Percentiles rank a stretch among this genome's conserved stretches.
Conservation (phyloP, 306 rosid genomes). For the Corylus americana region DNA sequence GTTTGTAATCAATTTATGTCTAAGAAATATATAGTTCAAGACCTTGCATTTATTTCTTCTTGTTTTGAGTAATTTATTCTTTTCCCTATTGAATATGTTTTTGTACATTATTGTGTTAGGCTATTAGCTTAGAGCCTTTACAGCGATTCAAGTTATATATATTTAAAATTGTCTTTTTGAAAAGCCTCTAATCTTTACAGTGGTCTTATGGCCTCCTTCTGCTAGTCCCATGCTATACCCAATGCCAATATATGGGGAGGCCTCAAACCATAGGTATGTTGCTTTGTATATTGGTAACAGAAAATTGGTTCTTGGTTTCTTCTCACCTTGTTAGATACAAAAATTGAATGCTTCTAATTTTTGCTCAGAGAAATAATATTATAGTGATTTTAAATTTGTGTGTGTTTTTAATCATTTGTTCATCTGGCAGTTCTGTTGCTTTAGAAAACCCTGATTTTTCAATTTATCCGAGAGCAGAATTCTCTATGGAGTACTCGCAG, state of each 20-base stretch:
- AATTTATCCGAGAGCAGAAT: conserved; percentile 73
- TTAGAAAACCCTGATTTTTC: conserved; percentile 76
- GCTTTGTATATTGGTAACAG: conserved; percentile 13
- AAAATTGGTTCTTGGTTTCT: conserved; percentile 10
- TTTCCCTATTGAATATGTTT: not conserved
- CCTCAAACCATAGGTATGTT: conserved; percentile 88
- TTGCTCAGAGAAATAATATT: not conserved
- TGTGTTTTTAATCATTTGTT: conserved; percentile 6
- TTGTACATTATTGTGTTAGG: not conserved
- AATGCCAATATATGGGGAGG: conserved; percentile 91
- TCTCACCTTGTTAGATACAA: not conserved
- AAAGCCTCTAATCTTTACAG: conserved; percentile 46
- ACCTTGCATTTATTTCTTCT: not conserved
- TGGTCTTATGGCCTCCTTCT: conserved; percentile 92
- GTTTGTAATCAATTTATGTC: no score
- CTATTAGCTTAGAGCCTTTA: not conserved
- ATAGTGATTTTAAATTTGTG: conserved; percentile 12
- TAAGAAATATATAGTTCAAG: not conserved
- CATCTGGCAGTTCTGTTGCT: conserved; percentile 65
- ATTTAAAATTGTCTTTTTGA: conserved; percentile 4
- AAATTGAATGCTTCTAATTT: conserved; percentile 1
- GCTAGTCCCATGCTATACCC: conserved; percentile 78
- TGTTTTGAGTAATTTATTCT: no score
- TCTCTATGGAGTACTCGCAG: conserved; percentile 59
- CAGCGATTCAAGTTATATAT: not conserved